phyloP scores from a whole-genome alignment of 2,329 filamentous ascomycete genomes.

The Cordyceps tenuipes region DNA sequence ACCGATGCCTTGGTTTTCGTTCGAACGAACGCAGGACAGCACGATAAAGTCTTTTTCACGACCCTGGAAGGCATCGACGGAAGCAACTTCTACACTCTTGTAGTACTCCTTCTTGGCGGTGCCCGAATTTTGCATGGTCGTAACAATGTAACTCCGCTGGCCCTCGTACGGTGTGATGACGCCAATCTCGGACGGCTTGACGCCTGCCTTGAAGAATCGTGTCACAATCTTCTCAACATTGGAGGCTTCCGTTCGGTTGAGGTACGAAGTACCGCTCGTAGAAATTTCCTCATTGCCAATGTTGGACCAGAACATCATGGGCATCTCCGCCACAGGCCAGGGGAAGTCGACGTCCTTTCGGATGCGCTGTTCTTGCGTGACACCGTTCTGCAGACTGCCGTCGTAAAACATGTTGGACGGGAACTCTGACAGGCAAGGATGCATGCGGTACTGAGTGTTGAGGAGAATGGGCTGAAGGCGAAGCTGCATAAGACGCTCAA shows the following conservation, averaged over 20 bases:
- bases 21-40: conserved; percentile 92
- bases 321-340: conserved; percentile 87
- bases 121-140: conserved; percentile 97
- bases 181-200: conserved; percentile 88
- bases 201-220: conserved; percentile 96
- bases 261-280: conserved; percentile 92
- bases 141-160: conserved; percentile 95
- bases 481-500: conserved; percentile 92
- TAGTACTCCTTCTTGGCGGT: conserved; percentile 98
- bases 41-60: conserved; percentile 99
- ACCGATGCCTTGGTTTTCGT: conserved; percentile 97
- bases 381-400: conserved; percentile 90
- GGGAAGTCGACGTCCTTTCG: conserved; percentile 95
- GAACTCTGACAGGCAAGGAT: conserved; percentile 92
- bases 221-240: conserved; percentile 99
- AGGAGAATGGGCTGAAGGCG: conserved; percentile 83
- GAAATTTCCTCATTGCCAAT: conserved; percentile 96
- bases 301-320: conserved; percentile 99
- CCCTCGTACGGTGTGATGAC: conserved; percentile 99
- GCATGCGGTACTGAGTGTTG: conserved; percentile 98
- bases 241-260: conserved; percentile 92
- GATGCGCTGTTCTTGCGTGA: conserved; percentile 80
- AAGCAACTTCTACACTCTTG: conserved; percentile 97
- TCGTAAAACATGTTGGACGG: conserved; percentile 99
- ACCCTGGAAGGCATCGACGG: conserved; percentile 96